Evolutionary conservation across 495 filamentous ascomycete genomes (phyloP).

Genomic region (Sphaerosporella brunnea): DNA sequence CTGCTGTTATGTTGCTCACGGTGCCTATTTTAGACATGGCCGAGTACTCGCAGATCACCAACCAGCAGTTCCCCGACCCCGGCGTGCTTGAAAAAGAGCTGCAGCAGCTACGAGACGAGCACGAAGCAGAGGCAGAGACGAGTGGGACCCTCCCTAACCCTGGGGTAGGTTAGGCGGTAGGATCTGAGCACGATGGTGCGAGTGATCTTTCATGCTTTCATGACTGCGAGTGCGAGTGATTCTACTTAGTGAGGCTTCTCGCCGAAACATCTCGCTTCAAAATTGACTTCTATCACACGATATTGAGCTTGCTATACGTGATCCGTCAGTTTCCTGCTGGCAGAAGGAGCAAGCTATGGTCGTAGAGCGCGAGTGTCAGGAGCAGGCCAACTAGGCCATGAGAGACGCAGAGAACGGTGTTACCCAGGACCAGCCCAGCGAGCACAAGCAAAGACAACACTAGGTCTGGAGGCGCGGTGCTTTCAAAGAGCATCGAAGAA

Average conservation of each 20-base stretch:
- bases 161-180: too few relatives aligned
- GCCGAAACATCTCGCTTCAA: too few relatives aligned
- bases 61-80: slow-evolving; percentile 29
- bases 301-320: too few relatives aligned
- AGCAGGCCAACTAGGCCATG: slow-evolving; percentile 21
- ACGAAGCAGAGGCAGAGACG: slow-evolving; percentile 39
- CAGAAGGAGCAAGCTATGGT: slow-evolving; percentile 27
- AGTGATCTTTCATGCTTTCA: too few relatives aligned
- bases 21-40: slow-evolving; percentile 39
- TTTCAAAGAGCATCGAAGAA: slow-evolving; percentile 24
- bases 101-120: slow-evolving; percentile 44
- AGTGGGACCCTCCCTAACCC: too few relatives aligned
- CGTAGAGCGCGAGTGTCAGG: slow-evolving; percentile 25
- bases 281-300: too few relatives aligned
- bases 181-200: too few relatives aligned
- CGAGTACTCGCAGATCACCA: slow-evolving; percentile 46
- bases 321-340: too few relatives aligned
- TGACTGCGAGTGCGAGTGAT: too few relatives aligned
- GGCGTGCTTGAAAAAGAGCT: slow-evolving; percentile 57
- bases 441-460: slow-evolving; percentile 35
- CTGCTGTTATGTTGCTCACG: too few relatives aligned
- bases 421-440: slow-evolving; percentile 31
- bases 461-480: slow-evolving; percentile 29
- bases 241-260: too few relatives aligned
- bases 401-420: slow-evolving; percentile 24